phyloP scores from a whole-genome alignment of 371 early-diverging fungal genomes.

The Catenaria anguillulae region DNA sequence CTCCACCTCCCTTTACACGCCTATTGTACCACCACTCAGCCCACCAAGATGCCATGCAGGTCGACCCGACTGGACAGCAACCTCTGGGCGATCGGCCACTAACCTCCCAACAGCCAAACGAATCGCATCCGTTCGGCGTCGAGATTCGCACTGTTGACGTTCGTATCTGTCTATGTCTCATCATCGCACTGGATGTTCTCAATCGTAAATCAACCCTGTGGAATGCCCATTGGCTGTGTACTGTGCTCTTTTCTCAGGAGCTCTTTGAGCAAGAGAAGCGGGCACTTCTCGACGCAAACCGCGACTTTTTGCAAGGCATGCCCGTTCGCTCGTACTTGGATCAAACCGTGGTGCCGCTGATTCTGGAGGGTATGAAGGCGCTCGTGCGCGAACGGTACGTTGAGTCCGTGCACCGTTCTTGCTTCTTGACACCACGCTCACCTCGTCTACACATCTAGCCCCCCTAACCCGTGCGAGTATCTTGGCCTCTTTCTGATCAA shows the following conservation, averaged over 20 bases:
- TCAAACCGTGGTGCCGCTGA: conserved; percentile 37
- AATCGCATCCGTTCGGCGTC: neutral
- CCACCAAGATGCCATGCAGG: no score
- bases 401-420: no score
- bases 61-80: no score
- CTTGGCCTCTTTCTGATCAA: conserved; percentile 3
- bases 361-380: conserved; percentile 48
- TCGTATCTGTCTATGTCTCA: no score
- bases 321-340: conserved; percentile 43
- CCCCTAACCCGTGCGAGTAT: conserved; percentile 8
- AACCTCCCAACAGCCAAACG: no score
- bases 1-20: no score
- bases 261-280: neutral
- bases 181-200: no score
- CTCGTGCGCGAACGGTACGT: conserved; percentile 44
- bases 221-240: no score
- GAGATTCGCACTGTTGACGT: neutral
- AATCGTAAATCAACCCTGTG: no score
- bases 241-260: no score
- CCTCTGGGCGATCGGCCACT: no score
- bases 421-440: neutral
- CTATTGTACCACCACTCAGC: no score
- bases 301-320: conserved; percentile 17
- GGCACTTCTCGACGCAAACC: conserved; percentile 12
- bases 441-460: conserved; percentile 1